Evolutionary conservation across 192 early-diverging fungal species (phyloP), one percentile per base, ranked within the genome.

Genomic region (Bifiguratus adelaidae): DNA sequence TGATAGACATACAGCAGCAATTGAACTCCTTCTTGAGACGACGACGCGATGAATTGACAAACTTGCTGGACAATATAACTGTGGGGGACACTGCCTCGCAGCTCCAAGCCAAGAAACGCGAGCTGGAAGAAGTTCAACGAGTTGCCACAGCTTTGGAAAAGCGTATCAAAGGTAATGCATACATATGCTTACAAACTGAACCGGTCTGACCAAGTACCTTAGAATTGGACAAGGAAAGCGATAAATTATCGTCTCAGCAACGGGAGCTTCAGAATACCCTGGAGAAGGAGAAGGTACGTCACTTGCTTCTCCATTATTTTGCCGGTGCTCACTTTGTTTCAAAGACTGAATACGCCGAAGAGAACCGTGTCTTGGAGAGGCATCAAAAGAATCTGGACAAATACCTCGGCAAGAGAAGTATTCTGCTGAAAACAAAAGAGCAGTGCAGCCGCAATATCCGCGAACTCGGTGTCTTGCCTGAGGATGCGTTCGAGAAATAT

Each of bases 401-500:
- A 38, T 89, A 85, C 51, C 52, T 89, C 23, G 74, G 80, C 18
- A 73, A 78, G 47, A 62, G 80, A 40, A 81, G 68, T 47, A 63
- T 90, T 30, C 68, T 91, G 25, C 37, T 85, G 30, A 76, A 85
- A 42, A 83, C 84, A 61, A 96, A 94, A 62, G 90, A 92, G 44
- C 86, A 91, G 56, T 85, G 81, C 55, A 76, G 66, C 33, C 67
- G 77, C 44, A 88, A 85, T 49, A 89, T 96, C 52, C 86, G 94
- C 26, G 93, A 99, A 15, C 74, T 99, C 7, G 95, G 95, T 50
- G 89, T 94, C 20, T 68, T 95, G 35, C 95, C 92, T 4, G 91
- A 95, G 13, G 95, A 93, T 35, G 87, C 89, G 0, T 88, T 89
- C 57, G 78, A 86, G 30, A 85, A 75, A 51, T 80, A 73, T 71